These are phyloP conservation scores for Aegilops bicornis DNA, from an alignment of 176 grass and related monocot species.

Conservation along the genomic window DNA sequence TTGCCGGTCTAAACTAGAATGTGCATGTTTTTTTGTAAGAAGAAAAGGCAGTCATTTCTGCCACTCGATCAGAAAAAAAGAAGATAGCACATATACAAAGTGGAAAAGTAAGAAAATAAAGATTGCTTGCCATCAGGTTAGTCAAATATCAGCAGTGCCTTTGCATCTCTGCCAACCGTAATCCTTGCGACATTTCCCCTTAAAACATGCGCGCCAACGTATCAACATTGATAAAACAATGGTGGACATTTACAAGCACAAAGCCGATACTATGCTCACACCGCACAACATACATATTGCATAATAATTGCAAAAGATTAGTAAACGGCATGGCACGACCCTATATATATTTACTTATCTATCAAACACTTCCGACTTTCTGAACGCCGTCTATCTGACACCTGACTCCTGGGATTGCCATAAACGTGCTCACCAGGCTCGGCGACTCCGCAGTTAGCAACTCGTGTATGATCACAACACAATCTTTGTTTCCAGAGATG, in stretches of 20 bases:
- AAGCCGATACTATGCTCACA: background rate
- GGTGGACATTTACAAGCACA: constrained; percentile 25
- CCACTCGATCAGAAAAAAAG: background rate
- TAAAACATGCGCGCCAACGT: background rate
- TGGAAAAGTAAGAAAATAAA: background rate
- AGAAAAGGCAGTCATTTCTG: background rate
- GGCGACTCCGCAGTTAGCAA: constrained; percentile 34
- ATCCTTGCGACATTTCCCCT: background rate
- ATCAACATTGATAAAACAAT: constrained; percentile 29
- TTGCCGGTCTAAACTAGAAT: background rate
- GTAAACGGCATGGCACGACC: background rate
- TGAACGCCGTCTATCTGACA: background rate
- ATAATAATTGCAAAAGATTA: background rate
- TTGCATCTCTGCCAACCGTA: background rate
- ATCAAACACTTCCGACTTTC: background rate
- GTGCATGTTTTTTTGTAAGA: background rate
- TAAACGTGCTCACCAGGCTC: constrained; percentile 46
- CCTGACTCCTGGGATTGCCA: constrained; percentile 34
- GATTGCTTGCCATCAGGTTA: background rate
- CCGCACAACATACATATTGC: constrained; percentile 16
- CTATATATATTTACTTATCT: constrained; percentile 9
- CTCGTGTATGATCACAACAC: constrained; percentile 16
- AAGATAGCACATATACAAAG: background rate
- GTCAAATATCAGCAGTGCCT: background rate
- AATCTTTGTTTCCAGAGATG: constrained; percentile 22